Percentiles rank a stretch among this genome's conserved stretches.
Evolutionary conservation across 179 eudicot species (phyloP).

Genomic region (Corrigiola litoralis): DNA sequence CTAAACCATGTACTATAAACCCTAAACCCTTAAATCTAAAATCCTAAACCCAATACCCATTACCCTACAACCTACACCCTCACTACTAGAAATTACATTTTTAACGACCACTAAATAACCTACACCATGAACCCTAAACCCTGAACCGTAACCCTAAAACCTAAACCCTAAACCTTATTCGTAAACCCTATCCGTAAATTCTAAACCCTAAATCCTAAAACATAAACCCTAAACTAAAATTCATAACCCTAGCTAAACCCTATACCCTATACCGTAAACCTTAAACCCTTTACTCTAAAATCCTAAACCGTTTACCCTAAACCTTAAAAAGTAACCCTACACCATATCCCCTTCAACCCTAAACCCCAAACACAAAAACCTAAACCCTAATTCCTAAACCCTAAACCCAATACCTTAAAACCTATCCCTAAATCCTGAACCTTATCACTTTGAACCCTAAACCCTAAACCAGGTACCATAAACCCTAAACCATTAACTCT

Average conservation of each 20-base stretch:
- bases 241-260: neutral
- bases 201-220: conserved; percentile 1
- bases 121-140: conserved; percentile 4
- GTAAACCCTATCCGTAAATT: neutral
- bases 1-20: conserved; percentile 1
- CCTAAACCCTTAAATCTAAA: conserved; percentile 2
- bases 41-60: neutral
- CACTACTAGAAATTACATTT: conserved; percentile 9
- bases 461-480: neutral
- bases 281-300: conserved; percentile 4
- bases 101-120: conserved; percentile 1
- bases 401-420: conserved; percentile 4
- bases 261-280: conserved; percentile 5
- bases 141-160: conserved; percentile 2
- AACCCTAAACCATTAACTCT: neutral
- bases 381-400: conserved; percentile 9
- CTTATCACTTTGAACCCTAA: neutral
- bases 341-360: neutral
- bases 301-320: neutral
- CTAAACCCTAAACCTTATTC: conserved; percentile 5
- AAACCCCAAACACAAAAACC: conserved; percentile 10
- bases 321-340: neutral
- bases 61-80: conserved; percentile 6
- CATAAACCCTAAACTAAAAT: neutral
- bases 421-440: conserved; percentile 6